Base-by-base conservation (phyloP, 306 rosid genomes). In the Vigna trinervia region DNA sequence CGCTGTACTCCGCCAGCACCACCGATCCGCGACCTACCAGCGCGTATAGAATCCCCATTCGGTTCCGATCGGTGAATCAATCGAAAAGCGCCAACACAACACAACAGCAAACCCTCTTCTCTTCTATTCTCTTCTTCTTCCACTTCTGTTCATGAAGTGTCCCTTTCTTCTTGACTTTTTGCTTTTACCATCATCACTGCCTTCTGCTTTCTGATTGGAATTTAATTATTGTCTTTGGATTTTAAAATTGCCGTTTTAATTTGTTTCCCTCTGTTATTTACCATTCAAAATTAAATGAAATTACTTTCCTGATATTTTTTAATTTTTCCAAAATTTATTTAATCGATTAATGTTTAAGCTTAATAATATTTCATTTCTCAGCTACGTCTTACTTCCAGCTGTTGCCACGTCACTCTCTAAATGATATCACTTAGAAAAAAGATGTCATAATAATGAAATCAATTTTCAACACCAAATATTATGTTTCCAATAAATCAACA, bases 11-110 rank as follows among this genome's bases (percentile, higher is more conserved):
- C 15, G 97, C 96, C 81, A 96, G 81, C 59, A 92, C 85, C 83
- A 96, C 98, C 85, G 99, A 91, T 76, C 98, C 97, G 70, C 99
- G 88, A 0, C 94, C 90, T 45, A 96, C 99, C 66, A 96, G 84
- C 12, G 98, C 89, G 82, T 82, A 96, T 45, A 92, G 88, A 14
- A 96, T 86, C 51, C 97, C 97, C 99, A 95, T 94, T 15, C 45
- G n/a, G 0, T 5, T 19, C 14, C 56, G 28, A 66, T 66, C 56
- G 38, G 30, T 11, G 36, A 41, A 20, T 66, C 43, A 26, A 19
- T 15, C n/a, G 41, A 61, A 61, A 63, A n/a, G 15, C 22, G 19
- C 22, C 8, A 61, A 2, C 41, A 60, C 19, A 4, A 20, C 8
- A 8, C 58, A 19, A 4, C 12, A 8, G 52, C 14, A 4, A 65